Percentiles rank a stretch among this genome's conserved stretches.
Evolutionary conservation across 108 stramenopile species (phyloP).

Genomic region (Nitzschia sp.): DNA sequence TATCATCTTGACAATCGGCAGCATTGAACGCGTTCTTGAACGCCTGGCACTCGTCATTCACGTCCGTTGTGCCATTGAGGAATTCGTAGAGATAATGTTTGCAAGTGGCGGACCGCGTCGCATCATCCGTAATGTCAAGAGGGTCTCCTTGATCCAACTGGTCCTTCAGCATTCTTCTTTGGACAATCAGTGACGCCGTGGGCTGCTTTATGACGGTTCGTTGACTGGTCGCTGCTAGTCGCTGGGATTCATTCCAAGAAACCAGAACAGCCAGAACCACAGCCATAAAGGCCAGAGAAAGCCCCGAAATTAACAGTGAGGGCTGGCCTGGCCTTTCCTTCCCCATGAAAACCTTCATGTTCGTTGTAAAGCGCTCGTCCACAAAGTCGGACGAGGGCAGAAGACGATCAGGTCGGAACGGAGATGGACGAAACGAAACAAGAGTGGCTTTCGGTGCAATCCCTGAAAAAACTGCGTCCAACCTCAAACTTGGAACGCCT

Average conservation of each 20-base stretch:
- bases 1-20: slow-evolving; percentile 61
- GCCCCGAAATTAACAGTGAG: background rate
- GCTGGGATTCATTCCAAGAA: background rate
- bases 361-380: too few relatives aligned
- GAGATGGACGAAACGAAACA: too few relatives aligned
- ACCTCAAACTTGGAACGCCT: too few relatives aligned
- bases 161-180: background rate
- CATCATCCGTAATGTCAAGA: slow-evolving; percentile 26
- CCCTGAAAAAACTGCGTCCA: too few relatives aligned
- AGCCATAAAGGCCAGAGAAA: slow-evolving; percentile 21
- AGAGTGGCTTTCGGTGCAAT: too few relatives aligned
- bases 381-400: too few relatives aligned
- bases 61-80: slow-evolving; percentile 82
- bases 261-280: slow-evolving; percentile 16
- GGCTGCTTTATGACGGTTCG: background rate
- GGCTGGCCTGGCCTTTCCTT: background rate
- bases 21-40: slow-evolving; percentile 75
- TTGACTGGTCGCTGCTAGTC: background rate
- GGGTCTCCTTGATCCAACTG: background rate
- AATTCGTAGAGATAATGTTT: slow-evolving; percentile 70
- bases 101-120: slow-evolving; percentile 54
- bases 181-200: background rate
- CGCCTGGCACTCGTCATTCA: slow-evolving; percentile 80
- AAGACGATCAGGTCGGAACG: too few relatives aligned
- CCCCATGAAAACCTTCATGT: background rate